Evolutionary conservation across 2,329 filamentous ascomycete genomes (phyloP), one percentile per base, ranked within the genome.

Genomic region (Exutisphaerella laricina): DNA sequence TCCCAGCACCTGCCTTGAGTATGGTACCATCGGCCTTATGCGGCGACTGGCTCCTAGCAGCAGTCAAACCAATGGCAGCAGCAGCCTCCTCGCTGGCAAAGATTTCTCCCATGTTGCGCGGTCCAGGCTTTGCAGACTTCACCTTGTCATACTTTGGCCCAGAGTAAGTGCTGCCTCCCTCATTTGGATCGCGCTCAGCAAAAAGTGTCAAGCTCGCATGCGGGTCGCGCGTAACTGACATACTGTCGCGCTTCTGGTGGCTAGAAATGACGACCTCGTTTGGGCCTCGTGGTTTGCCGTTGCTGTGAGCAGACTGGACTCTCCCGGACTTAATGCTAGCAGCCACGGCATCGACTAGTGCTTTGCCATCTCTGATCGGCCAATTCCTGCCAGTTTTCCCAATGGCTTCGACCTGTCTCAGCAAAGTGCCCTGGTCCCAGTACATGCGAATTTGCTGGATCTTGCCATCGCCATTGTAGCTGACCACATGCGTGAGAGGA

Each of bases 361-460:
- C 88, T 58, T 79, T 79, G 61, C 83, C 85, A 62, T 95, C 88
- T 55, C 81, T 80, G 61, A 98, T 94, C 41, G 92, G 92, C 92
- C 92, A 98, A 68, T 92, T 94, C 64, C 84, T 85, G 43, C 86
- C 87, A 41, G 84, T 83, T 62, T 82, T 84, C 58, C 92, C 90
- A 66, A 98, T 97, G 43, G 96, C 82, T 50, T 96, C 89, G 51
- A 96, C 77, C 66, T 94, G 84, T 70, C 92, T 97, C 54, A 98
- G 78, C 29, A 98, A 78, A 41, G 88, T 84, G 48, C 82, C 89
- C 67, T 98, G 92, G 64, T 98, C 92, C 92, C 92, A 98, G 64
- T 84, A 87, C 55, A 90, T 79, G 56, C 90, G 85, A 52, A 97
- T 85, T 65, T 92, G 87, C 46, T 77, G 66, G 62, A 98, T 96